These are phyloP conservation scores for Hymenotorrendiella dingleyae DNA, from an alignment of 2,329 filamentous ascomycete species.

Conservation along the genomic window DNA sequence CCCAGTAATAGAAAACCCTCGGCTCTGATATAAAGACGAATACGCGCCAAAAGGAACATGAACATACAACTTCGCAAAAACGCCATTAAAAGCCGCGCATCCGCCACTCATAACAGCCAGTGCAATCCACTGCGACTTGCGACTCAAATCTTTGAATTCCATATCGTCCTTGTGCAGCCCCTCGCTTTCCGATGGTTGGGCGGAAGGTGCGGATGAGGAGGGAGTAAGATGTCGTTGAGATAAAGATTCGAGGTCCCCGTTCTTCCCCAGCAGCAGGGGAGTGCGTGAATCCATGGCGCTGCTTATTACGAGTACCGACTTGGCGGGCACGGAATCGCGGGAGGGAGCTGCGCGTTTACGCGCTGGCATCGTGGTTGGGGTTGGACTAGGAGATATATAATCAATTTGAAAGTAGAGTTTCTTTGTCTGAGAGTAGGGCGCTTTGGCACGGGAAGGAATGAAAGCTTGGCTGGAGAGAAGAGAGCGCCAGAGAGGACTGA, in stretches of 20 bases:
- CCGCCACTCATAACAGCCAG: constrained; percentile 68
- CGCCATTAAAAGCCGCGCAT: constrained; percentile 73
- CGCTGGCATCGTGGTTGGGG: too few species aligned
- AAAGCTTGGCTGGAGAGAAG: neutral
- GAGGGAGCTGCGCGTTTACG: too few species aligned
- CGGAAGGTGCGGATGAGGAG: neutral
- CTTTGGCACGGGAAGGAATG: neutral
- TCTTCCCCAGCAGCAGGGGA: constrained; percentile 7
- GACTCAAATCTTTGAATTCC: constrained; percentile 30
- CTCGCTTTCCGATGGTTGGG: neutral
- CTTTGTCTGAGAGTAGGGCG: too few species aligned
- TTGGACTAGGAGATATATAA: too few species aligned
- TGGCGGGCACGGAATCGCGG: too few species aligned
- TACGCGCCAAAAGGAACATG: neutral
- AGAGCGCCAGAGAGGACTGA: neutral
- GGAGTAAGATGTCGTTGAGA: constrained; percentile 14
- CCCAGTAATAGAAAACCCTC: too few species aligned
- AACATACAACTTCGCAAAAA: constrained; percentile 68
- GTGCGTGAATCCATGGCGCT: constrained; percentile 1
- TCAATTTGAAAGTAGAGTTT: too few species aligned
- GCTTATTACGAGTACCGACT: too few species aligned
- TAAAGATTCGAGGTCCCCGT: constrained; percentile 3
- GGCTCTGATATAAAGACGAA: too few species aligned
- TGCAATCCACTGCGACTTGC: constrained; percentile 53
- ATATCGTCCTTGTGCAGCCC: constrained; percentile 12